Base-by-base conservation (phyloP, 2,329 filamentous ascomycete species). In the Amylocarpus encephaloides region DNA sequence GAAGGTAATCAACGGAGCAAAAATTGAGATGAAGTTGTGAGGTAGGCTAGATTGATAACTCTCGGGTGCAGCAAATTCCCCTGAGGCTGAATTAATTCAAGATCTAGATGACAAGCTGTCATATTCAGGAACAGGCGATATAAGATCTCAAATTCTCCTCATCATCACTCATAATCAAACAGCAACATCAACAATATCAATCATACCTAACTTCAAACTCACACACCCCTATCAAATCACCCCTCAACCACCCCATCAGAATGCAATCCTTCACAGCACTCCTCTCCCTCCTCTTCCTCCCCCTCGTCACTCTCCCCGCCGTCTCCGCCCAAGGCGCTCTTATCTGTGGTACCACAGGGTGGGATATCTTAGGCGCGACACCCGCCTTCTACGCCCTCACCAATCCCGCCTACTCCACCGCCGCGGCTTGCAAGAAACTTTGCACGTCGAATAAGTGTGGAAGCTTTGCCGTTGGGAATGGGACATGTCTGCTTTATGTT, bases 381-480 rank as follows among this genome's bases (percentile, higher is more conserved):
- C 43, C 43, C 6, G 43, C 43, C 2, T 46, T 38, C 33, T 39
- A 38, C 19, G 43, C 43, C 33, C n/a, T 46, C 32, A 29, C 18
- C 6, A 46, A 46, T 13, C 33, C 43, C 3, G 15, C 43, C 19
- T 35, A 13, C 22, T 19, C 32, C 33, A 46, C 33, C 16, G 33
- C 43, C 1, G 33, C 33, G 3, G 33, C 43, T 18, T 46, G 43
- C 33, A 46, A 46, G 19, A 39, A 36, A 12, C 43, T 46, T 10
- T 46, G 43, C 26, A 38, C 34, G 11, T 12, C 15, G 15, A 46
- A 26, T 13, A 46, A 46, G 38, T 46, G 43, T 38, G 43, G 33
- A 26, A 46, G 43, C 38, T 46, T 46, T 38, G 43, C 43, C 4
- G 43, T 46, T 15, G 43, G 43, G 6, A 46, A 46, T 38, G 33